Percentiles rank a stretch among this genome's conserved stretches.
Evolutionary conservation across 495 filamentous ascomycete species (phyloP).

Genomic region (Aspergillus haitiensis): DNA sequence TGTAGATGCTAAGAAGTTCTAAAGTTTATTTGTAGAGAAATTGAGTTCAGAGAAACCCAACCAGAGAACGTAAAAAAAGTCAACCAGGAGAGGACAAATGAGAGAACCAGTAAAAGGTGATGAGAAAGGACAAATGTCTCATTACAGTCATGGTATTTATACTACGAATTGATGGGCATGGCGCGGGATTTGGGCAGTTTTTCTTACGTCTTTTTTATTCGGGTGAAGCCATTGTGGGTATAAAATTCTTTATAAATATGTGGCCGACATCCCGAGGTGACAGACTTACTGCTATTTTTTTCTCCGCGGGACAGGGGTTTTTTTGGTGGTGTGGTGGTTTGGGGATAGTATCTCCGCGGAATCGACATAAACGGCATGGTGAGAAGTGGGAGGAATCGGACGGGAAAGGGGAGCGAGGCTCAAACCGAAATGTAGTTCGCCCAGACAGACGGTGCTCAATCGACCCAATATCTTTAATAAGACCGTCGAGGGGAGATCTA

Average conservation of each 20-base stretch:
- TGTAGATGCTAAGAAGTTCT: background rate
- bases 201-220: slow-evolving; percentile 1
- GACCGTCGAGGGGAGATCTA: too few relatives aligned
- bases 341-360: slow-evolving; percentile 8
- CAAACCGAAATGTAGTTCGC: too few relatives aligned
- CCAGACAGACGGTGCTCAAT: too few relatives aligned
- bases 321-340: slow-evolving; percentile 5
- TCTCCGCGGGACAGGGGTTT: slow-evolving; percentile 7
- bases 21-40: background rate
- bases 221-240: background rate
- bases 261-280: too few relatives aligned
- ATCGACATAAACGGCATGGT: background rate
- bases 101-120: too few relatives aligned
- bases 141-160: background rate
- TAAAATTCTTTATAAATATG: too few relatives aligned
- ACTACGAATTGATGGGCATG: background rate
- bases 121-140: too few relatives aligned
- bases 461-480: too few relatives aligned
- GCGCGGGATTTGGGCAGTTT: background rate
- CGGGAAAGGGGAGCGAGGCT: too few relatives aligned
- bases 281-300: background rate
- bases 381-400: too few relatives aligned
- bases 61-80: background rate
- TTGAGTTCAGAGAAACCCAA: background rate
- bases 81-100: too few relatives aligned